phyloP scores from a whole-genome alignment of 768 basidiomycete species.

The Lactarius akahatsu region DNA sequence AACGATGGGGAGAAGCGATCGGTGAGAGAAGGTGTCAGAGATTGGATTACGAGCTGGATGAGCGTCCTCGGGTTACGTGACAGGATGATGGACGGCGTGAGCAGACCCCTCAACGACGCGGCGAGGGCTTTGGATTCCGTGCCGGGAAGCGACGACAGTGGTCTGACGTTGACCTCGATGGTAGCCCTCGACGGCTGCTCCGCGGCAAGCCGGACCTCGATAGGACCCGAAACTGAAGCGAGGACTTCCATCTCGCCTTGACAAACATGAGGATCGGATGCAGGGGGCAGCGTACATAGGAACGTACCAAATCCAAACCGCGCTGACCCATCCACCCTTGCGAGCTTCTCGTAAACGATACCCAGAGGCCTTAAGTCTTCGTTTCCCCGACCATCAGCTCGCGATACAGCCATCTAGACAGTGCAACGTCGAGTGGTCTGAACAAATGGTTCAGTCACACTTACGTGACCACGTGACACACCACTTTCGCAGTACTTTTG shows the following conservation, averaged over 20 bases:
- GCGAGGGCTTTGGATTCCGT: conserved; percentile 65
- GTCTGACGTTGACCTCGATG: conserved; percentile 71
- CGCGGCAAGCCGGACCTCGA: conserved; percentile 65
- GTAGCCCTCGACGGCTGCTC: conserved; percentile 74
- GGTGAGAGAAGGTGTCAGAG: conserved; percentile 39
- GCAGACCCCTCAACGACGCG: conserved; percentile 50
- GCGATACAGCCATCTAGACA: conserved; percentile 25
- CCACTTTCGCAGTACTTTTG: neutral
- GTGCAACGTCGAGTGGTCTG: neutral
- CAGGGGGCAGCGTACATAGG: conserved; percentile 9
- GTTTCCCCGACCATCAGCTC: conserved; percentile 40
- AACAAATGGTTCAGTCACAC: neutral
- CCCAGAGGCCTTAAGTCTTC: conserved; percentile 40
- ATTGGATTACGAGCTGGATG: conserved; percentile 76
- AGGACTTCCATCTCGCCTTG: conserved; percentile 48
- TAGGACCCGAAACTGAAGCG: conserved; percentile 77
- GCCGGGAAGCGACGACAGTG: conserved; percentile 65
- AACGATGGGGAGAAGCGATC: conserved; percentile 33
- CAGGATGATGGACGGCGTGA: conserved; percentile 66
- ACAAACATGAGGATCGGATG: conserved; percentile 6
- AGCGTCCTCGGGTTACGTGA: conserved; percentile 66
- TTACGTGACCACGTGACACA: conserved; percentile 2
- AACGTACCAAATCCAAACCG: conserved; percentile 61
- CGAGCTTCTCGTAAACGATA: conserved; percentile 58
- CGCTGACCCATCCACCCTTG: conserved; percentile 76